Percentiles rank a stretch among this genome's conserved stretches.
Conservation (phyloP, 2,329 filamentous ascomycete genomes). For the Dactylellina haptotyla region DNA sequence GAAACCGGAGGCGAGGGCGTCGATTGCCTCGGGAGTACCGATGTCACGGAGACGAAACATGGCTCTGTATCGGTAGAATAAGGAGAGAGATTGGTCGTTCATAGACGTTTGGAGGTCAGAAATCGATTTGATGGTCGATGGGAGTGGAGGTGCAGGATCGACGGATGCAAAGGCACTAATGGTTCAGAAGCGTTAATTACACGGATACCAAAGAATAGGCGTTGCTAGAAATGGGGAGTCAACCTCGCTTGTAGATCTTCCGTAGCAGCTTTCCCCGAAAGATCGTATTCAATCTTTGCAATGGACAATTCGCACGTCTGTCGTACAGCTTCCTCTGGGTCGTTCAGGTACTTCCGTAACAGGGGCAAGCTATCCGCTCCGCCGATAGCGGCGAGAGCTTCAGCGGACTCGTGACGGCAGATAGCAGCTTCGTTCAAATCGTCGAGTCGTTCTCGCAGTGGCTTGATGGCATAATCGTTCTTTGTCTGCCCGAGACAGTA, state of each 20-base stretch:
- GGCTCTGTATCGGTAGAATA: constrained; percentile 93
- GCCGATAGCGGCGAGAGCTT: constrained; percentile 89
- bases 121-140: constrained; percentile 73
- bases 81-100: constrained; percentile 78
- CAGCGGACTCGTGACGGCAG: constrained; percentile 95
- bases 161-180: constrained; percentile 91
- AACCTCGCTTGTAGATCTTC: constrained; percentile 87
- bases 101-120: constrained; percentile 78
- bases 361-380: constrained; percentile 78
- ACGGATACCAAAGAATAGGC: not conserved
- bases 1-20: constrained; percentile 85
- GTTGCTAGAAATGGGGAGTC: constrained; percentile 19
- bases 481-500: constrained; percentile 95
- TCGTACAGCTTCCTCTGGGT: constrained; percentile 78
- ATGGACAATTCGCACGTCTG: constrained; percentile 98
- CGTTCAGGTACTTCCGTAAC: constrained; percentile 77
- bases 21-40: constrained; percentile 88
- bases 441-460: constrained; percentile 78
- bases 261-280: constrained; percentile 73
- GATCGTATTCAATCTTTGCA: constrained; percentile 92
- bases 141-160: constrained; percentile 90
- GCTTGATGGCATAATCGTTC: constrained; percentile 72
- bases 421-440: constrained; percentile 88
- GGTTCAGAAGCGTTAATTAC: constrained; percentile 17
- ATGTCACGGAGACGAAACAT: constrained; percentile 98